Evolutionary conservation across 164 flowering plant species (phyloP).

Genomic region (Paratinospora sagittata): DNA sequence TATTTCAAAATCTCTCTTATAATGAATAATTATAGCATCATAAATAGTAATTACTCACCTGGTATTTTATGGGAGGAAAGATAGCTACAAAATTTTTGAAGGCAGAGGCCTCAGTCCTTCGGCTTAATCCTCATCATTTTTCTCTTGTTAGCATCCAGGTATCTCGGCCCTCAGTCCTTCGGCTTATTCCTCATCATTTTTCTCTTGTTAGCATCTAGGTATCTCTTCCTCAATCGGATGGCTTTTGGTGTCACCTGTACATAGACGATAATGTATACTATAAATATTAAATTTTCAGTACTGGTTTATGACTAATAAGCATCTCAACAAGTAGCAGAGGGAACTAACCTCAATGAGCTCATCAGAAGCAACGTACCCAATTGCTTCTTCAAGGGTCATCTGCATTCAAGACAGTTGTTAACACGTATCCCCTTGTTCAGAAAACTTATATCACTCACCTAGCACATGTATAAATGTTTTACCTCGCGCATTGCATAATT

Average conservation of each 20-base stretch:
- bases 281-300: background rate
- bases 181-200: too few relatives aligned
- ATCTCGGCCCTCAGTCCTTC: too few relatives aligned
- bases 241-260: conserved; percentile 86
- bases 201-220: too few relatives aligned
- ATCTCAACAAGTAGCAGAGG: background rate
- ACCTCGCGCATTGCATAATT: background rate
- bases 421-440: background rate
- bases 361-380: conserved; percentile 95
- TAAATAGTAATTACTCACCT: conserved; percentile 3
- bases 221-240: conserved; percentile 79
- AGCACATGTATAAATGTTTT: background rate
- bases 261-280: background rate
- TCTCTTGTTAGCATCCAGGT: conserved; percentile 84
- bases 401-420: conserved; percentile 28
- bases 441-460: background rate
- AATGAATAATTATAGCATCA: background rate
- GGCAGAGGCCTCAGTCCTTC: conserved; percentile 43
- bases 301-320: background rate
- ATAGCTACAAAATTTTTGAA: conserved; percentile 11
- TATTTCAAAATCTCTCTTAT: conserved; percentile 1
- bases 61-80: background rate
- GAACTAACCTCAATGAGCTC: conserved; percentile 86
- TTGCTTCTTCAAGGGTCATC: conserved; percentile 98
- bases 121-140: conserved; percentile 67